Percentiles rank a stretch among this genome's conserved stretches.
These are phyloP conservation scores for Breviolum minutum DNA, from an alignment of 73 alveolate species.

Conservation along the genomic window DNA sequence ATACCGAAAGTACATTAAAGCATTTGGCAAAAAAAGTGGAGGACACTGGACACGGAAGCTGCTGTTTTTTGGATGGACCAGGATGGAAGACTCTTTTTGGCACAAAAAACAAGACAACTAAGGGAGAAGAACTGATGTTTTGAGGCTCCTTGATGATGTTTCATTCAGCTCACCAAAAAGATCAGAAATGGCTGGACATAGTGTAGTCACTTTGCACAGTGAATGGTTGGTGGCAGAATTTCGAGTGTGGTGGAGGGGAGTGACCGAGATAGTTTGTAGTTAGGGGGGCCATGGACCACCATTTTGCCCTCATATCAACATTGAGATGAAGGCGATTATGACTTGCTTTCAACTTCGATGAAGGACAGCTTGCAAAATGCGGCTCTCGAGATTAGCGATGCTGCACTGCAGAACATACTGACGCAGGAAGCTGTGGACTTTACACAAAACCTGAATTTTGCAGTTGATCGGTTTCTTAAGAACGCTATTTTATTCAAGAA, in stretches of 20 bases:
- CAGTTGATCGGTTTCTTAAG: too few species aligned
- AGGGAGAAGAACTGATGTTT: too few species aligned
- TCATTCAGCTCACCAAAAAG: too few species aligned
- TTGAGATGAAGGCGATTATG: too few species aligned
- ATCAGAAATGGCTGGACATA: too few species aligned
- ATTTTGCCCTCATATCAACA: too few species aligned
- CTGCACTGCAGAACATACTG: constrained; percentile 33
- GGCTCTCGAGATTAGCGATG: constrained; percentile 52
- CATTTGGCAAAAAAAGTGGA: constrained; percentile 57
- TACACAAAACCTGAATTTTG: neutral
- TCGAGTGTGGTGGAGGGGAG: neutral
- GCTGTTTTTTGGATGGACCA: neutral
- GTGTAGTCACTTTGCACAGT: too few species aligned
- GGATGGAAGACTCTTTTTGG: too few species aligned
- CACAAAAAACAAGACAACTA: too few species aligned
- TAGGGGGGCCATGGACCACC: too few species aligned
- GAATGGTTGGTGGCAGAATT: neutral
- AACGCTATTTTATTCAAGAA: neutral
- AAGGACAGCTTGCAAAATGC: constrained; percentile 63
- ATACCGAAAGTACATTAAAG: constrained; percentile 44
- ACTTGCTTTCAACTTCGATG: neutral
- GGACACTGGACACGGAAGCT: neutral
- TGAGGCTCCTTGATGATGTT: too few species aligned
- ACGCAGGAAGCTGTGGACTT: neutral
- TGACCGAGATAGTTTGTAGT: too few species aligned